Evolutionary conservation across 139 green algal species (phyloP), one percentile per base, ranked within the genome.

Genomic region (Closterium sp.): DNA sequence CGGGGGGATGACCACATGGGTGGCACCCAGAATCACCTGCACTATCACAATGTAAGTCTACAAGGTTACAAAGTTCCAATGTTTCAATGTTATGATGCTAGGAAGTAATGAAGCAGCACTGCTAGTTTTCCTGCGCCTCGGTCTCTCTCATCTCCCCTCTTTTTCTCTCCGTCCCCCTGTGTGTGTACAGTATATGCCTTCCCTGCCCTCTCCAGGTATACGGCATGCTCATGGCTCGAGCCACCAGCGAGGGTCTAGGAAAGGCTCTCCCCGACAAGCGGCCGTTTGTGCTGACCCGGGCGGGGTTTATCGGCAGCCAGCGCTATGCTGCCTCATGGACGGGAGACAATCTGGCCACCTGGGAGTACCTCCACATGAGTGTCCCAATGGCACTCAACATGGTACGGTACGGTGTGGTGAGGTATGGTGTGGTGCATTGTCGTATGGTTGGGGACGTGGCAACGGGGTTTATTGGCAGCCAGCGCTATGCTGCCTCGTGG

Each of bases 311-410:
- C 2, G 92, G 92, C 28, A 91, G 89, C 22, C 92, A 94, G 42
- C 86, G 92, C 30, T 94, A 92, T 84, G 92, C 92, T 70, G 89
- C 89, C 31, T 93, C 92, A 73, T 94, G 92, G 92, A 94, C 92
- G 11, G 92, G 92, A 21, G 92, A 94, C 92, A 94, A 94, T 70
- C n/a, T 93, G 30, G 45, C 92, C 21, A 70, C 31, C 1, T 94
- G 92, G 92, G 89, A 93, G 30, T 90, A 94, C 62, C 88, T 94
- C 10, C 45, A 92, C 9, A 86, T 90, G 21, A 90, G 70, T 30
- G 89, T 94, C n/a, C 88, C 92, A 45, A 94, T 94, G 92, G 88
- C 28, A 13, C 88, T 94, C 88, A 94, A 94, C 85, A 90, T 94
- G 29, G 91, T 93, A 31, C 11, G 5, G 45, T 70, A 19, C 32